A percentile compares a stretch with the other conserved stretches of the same genome.
Evolutionary conservation across 495 filamentous ascomycete genomes (phyloP).

Genomic region (Hypoxylon crocopeplum): DNA sequence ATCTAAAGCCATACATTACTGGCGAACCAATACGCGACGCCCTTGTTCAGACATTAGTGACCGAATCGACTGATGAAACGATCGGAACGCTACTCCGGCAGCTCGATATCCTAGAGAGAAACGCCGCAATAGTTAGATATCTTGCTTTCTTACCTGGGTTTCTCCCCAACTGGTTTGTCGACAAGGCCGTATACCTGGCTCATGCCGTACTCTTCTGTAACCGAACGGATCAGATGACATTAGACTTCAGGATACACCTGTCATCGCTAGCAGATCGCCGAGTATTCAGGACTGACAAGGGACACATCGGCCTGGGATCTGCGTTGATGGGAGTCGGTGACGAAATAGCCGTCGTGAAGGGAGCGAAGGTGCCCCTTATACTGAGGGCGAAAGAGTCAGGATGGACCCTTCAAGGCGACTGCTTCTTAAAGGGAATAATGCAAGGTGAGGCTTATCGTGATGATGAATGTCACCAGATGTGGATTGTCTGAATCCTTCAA

Average conservation of each 20-base stretch:
- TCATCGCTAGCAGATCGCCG: slow-evolving; percentile 32
- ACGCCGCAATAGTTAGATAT: slow-evolving; percentile 22
- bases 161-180: slow-evolving; percentile 22
- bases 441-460: slow-evolving; percentile 30
- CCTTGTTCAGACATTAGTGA: slow-evolving; percentile 23
- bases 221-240: slow-evolving; percentile 26
- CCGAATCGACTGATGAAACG: slow-evolving; percentile 17
- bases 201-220: slow-evolving; percentile 18
- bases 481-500: slow-evolving; percentile 16
- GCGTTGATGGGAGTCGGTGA: slow-evolving; percentile 27
- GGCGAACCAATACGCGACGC: slow-evolving; percentile 29
- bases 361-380: slow-evolving; percentile 26
- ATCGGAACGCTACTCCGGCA: slow-evolving; percentile 18
- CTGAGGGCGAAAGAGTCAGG: slow-evolving; percentile 13
- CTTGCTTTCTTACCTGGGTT: slow-evolving; percentile 4
- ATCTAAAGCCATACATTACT: slow-evolving; percentile 5
- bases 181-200: slow-evolving; percentile 11
- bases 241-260: slow-evolving; percentile 24
- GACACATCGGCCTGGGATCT: slow-evolving; percentile 31
- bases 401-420: slow-evolving; percentile 33
- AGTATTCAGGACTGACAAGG: slow-evolving; percentile 24
- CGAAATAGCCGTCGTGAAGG: slow-evolving; percentile 28
- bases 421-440: slow-evolving; percentile 33
- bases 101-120: slow-evolving; percentile 22
- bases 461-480: slow-evolving; percentile 18